Base-by-base conservation (phyloP, 164 flowering plant genomes). In the Tetracentron sinense region DNA sequence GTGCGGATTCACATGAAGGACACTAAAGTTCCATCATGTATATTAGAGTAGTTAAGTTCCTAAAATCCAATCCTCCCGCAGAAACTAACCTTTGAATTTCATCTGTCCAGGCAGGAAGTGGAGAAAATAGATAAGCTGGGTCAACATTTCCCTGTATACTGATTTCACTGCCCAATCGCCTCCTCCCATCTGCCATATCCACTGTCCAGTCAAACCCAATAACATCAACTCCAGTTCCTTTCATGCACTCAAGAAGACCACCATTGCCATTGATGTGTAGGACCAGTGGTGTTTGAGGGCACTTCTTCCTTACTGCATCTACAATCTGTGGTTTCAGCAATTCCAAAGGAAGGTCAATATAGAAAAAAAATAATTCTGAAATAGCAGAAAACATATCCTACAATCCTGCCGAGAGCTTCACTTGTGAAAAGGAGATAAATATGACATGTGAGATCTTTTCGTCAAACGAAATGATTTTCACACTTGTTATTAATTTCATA, bases 121-220 rank as follows among this genome's bases (percentile, higher is more conserved):
- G 81, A 58, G 89, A 85, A 75, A 90, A 94, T 54, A 94, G 66
- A 70, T 59, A 84, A 42, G 96, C 95, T 47, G 98, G 98, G 49
- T 94, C 98, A 12, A 94, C 97, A 76, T 94, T 94, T 68, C 98
- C 98, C 66, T 94, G 98, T 55, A 94, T 71, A 52, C 90, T 70
- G 64, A 89, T 79, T 38, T 53, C 90, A 66, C 42, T 78, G 16
- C 95, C 97, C 74, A 94, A 74, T 21, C 97, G 83, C 65, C 59
- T 80, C 74, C 95, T 89, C 65, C 93, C 98, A 79, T 94, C 98
- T 33, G 82, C 90, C 96, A 94, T 94, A 72, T 94, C 98, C 57
- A 94, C 93, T 1, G 96, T 94, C 98, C 98, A 94, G 69, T 90
- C 98, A 63, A 94, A 89, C 66, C 98, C 98, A 75, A 94, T 89